phyloP scores from a whole-genome alignment of 2,329 filamentous ascomycete genomes.

The Talaromyces sp. region DNA sequence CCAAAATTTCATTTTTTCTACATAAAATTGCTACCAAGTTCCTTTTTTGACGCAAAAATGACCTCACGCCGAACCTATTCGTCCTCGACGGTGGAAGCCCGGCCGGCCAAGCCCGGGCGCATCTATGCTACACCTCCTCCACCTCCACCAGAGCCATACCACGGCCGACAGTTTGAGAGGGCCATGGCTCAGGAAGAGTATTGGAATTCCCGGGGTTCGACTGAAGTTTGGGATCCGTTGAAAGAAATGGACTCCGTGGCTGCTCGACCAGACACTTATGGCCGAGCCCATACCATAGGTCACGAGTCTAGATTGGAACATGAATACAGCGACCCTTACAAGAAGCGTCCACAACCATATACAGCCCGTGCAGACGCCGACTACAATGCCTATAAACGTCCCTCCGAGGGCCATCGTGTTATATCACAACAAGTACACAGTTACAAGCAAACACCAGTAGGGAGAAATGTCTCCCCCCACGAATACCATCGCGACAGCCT shows the following conservation, averaged over 20 bases:
- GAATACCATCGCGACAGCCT: background rate
- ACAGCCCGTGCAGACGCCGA: background rate
- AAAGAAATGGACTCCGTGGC: background rate
- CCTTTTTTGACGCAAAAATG: background rate
- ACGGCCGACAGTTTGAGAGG: background rate
- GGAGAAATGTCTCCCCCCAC: background rate
- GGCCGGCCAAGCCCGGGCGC: background rate
- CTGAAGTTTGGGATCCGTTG: background rate
- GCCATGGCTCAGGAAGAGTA: background rate
- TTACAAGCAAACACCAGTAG: background rate
- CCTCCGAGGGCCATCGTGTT: background rate
- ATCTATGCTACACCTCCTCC: background rate
- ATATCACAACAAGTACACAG: background rate
- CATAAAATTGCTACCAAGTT: background rate
- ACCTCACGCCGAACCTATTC: background rate
- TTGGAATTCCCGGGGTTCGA: background rate
- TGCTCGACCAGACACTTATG: background rate
- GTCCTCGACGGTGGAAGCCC: background rate
- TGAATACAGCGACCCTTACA: background rate
- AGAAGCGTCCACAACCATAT: background rate
- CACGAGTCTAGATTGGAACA: background rate
- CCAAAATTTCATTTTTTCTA: background rate
- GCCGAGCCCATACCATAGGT: background rate
- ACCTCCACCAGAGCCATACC: background rate
- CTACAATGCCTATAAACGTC: background rate